phyloP scores from a whole-genome alignment of 148 eudicot genomes.

The Heliamphora exappendiculata region DNA sequence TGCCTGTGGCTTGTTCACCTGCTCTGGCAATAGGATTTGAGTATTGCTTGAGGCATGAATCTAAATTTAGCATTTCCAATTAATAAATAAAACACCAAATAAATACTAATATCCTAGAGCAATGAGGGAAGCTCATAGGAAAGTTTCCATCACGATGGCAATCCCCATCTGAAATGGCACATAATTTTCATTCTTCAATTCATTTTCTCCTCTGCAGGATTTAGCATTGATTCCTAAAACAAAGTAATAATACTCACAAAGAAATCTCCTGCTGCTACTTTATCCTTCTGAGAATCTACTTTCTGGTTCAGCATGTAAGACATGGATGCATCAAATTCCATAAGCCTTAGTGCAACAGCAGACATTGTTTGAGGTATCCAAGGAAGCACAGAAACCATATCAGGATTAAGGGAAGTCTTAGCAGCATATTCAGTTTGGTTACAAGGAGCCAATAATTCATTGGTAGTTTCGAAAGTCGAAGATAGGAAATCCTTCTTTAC shows the following conservation, averaged over 20 bases:
- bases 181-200: neutral
- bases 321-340: constrained; percentile 46
- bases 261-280: constrained; percentile 19
- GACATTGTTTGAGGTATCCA: constrained; percentile 59
- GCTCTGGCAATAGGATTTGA: neutral
- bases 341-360: constrained; percentile 45
- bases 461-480: constrained; percentile 51
- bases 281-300: constrained; percentile 20
- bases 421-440: constrained; percentile 22
- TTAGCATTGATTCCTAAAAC: neutral
- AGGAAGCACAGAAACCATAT: constrained; percentile 53
- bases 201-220: neutral
- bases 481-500: constrained; percentile 57
- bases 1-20: neutral
- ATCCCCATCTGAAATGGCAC: neutral
- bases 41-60: neutral
- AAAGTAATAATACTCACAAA: constrained; percentile 20
- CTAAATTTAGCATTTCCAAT: neutral
- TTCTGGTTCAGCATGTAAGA: constrained; percentile 25
- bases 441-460: constrained; percentile 40
- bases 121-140: neutral
- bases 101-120: neutral
- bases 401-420: constrained; percentile 21
- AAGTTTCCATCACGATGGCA: neutral
- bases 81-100: neutral